Base-by-base conservation (phyloP, 257 asterid species). In the Paulownia fortunei region DNA sequence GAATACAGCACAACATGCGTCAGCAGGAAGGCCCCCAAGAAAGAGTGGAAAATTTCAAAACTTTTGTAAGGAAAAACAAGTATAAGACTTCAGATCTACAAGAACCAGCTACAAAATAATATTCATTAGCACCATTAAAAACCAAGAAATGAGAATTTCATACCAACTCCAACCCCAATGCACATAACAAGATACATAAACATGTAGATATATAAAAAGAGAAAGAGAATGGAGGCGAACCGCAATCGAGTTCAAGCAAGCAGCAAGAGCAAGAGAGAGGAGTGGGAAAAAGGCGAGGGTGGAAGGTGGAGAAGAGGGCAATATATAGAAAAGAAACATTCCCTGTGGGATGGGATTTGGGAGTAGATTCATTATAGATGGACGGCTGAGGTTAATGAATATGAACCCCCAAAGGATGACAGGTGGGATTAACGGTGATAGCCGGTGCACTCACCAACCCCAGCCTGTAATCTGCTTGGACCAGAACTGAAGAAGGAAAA, bases 321-420 rank as follows among this genome's bases (percentile, higher is more conserved):
- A 74, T 73, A 51, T 79, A 61, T 61, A 74, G 72, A 3, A 11
- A 55, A 26, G 13, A 3, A 62, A 8, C 39, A 15, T 15, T 24
- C 58, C 51, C 36, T 24, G 23, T 18, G 65, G 72, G 65, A 51
- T 75, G 72, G 36, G 36, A 72, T 55, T 65, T 69, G 52, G 37
- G 69, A 65, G 1, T 16, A 64, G 44, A 37, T 76, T 56, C 70
- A 59, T 56, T 60, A 21, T 3, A 19, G 13, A 74, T 44, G 61
- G 34, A 59, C 71, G 79, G 79, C 47, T 59, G 70, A 59, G 44
- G 59, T 56, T 47, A 47, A 47, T 47, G 51, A 44, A 44, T 44
- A 12, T 10, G 51, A 44, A 9, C 3, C 51, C 16, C 1, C 9
- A 11, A 41, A 6, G 46, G 46, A 4, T n/a, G 36, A 1, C 0